phyloP scores from a whole-genome alignment of 768 basidiomycete genomes.

The Tulasnella sp. region DNA sequence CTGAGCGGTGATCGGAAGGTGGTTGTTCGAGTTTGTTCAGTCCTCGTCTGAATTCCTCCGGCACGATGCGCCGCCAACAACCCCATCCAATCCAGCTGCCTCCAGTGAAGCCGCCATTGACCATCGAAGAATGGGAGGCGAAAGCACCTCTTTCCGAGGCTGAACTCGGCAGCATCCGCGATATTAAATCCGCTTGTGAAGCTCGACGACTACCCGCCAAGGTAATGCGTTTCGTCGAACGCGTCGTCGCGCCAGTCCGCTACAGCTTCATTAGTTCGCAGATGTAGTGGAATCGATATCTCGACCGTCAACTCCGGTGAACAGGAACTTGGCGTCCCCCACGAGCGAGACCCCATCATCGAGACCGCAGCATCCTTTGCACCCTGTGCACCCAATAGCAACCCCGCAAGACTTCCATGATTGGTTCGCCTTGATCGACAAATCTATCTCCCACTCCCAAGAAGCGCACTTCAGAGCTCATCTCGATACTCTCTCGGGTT shows the following conservation, averaged over 20 bases:
- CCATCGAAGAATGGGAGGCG: constrained; percentile 85
- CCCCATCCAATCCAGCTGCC: background rate
- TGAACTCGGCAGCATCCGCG: constrained; percentile 52
- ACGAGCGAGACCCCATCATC: constrained; percentile 19
- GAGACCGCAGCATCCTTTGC: constrained; percentile 36
- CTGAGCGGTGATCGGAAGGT: constrained; percentile 1
- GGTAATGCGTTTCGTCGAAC: constrained; percentile 31
- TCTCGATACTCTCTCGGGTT: constrained; percentile 59
- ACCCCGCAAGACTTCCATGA: constrained; percentile 96
- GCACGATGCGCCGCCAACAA: constrained; percentile 4
- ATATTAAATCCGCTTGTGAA: constrained; percentile 51
- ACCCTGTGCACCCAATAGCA: constrained; percentile 66
- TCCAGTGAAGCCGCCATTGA: constrained; percentile 36
- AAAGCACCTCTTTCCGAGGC: constrained; percentile 64
- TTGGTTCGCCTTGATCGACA: constrained; percentile 85
- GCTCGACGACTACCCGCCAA: constrained; percentile 57
- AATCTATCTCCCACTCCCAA: constrained; percentile 84
- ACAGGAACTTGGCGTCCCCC: constrained; percentile 23
- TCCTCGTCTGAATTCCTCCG: background rate
- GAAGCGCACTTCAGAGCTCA: constrained; percentile 87
- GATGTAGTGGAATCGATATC: constrained; percentile 33
- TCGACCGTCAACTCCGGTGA: constrained; percentile 39
- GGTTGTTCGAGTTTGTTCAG: constrained; percentile 9
- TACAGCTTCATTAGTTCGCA: constrained; percentile 23
- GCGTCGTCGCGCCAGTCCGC: background rate